Evolutionary conservation across 2,329 filamentous ascomycete species (phyloP).

Genomic region (Coniella vitis): DNA sequence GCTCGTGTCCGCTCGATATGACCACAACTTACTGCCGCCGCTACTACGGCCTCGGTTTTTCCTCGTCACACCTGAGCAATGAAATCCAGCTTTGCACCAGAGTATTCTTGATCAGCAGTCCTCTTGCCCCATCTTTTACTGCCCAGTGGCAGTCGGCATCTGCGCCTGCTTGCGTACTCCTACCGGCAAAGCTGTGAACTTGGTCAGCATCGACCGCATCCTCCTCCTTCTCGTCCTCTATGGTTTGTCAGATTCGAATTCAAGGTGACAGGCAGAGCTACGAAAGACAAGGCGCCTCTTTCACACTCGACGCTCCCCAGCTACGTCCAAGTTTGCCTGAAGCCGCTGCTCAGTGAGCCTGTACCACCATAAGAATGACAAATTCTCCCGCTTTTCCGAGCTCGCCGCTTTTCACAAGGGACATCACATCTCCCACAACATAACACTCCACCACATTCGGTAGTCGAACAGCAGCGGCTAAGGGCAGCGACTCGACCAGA

Average conservation of each 20-base stretch:
- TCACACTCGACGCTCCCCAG: constrained; percentile 7
- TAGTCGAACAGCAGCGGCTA: constrained; percentile 8
- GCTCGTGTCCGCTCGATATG: constrained; percentile 6
- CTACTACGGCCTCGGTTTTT: constrained; percentile 11
- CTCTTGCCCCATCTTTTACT: not conserved
- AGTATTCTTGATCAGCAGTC: not conserved
- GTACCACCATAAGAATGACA: constrained; percentile 14
- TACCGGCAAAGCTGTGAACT: not conserved
- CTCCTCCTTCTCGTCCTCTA: no score
- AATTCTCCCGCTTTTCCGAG: constrained; percentile 1
- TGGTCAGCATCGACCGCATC: not conserved
- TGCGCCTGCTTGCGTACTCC: not conserved
- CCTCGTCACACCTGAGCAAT: constrained; percentile 11
- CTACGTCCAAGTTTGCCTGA: constrained; percentile 14
- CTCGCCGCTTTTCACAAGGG: constrained; percentile 2
- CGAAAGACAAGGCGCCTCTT: constrained; percentile 6
- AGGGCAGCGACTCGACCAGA: constrained; percentile 4
- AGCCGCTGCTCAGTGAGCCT: constrained; percentile 8
- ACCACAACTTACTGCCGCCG: constrained; percentile 3
- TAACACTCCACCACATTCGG: not conserved
- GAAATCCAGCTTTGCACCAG: constrained; percentile 8
- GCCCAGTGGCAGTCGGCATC: constrained; percentile 13
- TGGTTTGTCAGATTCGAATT: no score
- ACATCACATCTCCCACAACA: constrained; percentile 1
- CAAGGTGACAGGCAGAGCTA: constrained; percentile 1